Percentiles rank a stretch among this genome's conserved stretches.
These are phyloP conservation scores for Emydomyces testavorans DNA, from an alignment of 2,329 filamentous ascomycete species.

Conservation along the genomic window DNA sequence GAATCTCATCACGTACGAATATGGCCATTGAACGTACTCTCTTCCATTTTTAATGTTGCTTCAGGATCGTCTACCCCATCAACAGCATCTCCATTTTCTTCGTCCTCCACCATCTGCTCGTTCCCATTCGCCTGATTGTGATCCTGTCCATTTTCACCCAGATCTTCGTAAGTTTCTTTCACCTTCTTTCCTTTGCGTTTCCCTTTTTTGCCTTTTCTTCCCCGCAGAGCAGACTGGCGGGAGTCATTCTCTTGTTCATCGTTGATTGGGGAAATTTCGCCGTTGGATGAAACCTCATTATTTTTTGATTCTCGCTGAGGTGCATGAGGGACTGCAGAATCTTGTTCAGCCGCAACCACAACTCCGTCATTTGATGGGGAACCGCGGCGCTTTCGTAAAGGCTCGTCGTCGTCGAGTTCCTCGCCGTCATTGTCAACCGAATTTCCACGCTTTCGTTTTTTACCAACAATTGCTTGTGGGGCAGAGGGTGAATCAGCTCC, in stretches of 20 bases:
- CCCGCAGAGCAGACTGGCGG: slow-evolving; percentile 24
- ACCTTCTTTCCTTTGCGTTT: slow-evolving; percentile 37
- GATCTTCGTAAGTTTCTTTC: slow-evolving; percentile 31
- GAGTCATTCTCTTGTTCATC: slow-evolving; percentile 26
- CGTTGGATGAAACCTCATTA: slow-evolving; percentile 13
- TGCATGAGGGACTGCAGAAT: slow-evolving; percentile 18
- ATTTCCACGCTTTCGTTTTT: slow-evolving; percentile 34
- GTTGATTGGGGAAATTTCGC: slow-evolving; percentile 20
- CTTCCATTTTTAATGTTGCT: slow-evolving; percentile 39
- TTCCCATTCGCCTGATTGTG: slow-evolving; percentile 35
- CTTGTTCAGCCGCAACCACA: slow-evolving; percentile 18
- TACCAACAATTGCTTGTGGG: slow-evolving; percentile 23
- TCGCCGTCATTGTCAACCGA: slow-evolving; percentile 18
- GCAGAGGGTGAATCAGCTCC: slow-evolving; percentile 16
- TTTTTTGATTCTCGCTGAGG: slow-evolving; percentile 18
- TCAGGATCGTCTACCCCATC: slow-evolving; percentile 39
- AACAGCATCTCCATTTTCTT: slow-evolving; percentile 36
- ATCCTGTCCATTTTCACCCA: slow-evolving; percentile 25
- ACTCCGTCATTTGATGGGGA: slow-evolving; percentile 23
- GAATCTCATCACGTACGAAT: background rate
- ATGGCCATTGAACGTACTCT: slow-evolving; percentile 33
- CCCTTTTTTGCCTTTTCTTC: slow-evolving; percentile 36
- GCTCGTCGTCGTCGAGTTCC: slow-evolving; percentile 31
- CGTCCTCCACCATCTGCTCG: slow-evolving; percentile 38
- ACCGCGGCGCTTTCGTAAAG: slow-evolving; percentile 32